A percentile compares a stretch with the other conserved stretches of the same genome.
These are phyloP conservation scores for Royoungia palumana DNA, from an alignment of 768 basidiomycete genomes.

Conservation along the genomic window DNA sequence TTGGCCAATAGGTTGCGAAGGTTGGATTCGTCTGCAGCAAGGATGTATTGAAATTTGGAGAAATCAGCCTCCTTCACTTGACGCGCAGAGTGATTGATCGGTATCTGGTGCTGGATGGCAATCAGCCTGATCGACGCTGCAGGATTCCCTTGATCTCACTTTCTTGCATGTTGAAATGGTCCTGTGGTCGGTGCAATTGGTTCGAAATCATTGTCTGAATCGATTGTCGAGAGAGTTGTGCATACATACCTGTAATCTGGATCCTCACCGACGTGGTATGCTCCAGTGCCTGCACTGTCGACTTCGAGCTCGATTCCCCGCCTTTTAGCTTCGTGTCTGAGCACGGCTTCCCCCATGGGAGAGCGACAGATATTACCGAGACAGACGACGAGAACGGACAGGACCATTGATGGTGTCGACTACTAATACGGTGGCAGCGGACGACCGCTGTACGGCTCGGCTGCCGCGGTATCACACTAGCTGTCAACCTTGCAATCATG, in stretches of 20 bases:
- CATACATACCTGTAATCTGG: slow-evolving; percentile 71
- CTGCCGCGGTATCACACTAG: too few relatives aligned
- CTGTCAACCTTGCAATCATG: slow-evolving; percentile 40
- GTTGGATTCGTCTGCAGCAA: slow-evolving; percentile 82
- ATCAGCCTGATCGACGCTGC: slow-evolving; percentile 1
- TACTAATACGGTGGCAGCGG: neutral
- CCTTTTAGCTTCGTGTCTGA: slow-evolving; percentile 62
- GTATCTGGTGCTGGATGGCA: slow-evolving; percentile 58
- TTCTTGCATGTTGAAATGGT: slow-evolving; percentile 69
- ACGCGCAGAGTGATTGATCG: slow-evolving; percentile 68
- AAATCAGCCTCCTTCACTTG: slow-evolving; percentile 68
- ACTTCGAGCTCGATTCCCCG: slow-evolving; percentile 66
- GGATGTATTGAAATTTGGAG: slow-evolving; percentile 72
- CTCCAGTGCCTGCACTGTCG: slow-evolving; percentile 83
- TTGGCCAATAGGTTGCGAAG: slow-evolving; percentile 56
- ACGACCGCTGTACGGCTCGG: too few relatives aligned
- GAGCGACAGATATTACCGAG: slow-evolving; percentile 87
- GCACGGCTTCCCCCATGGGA: slow-evolving; percentile 89
- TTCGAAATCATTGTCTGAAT: neutral
- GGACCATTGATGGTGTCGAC: slow-evolving; percentile 20
- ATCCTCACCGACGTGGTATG: slow-evolving; percentile 78
- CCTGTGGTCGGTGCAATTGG: slow-evolving; percentile 34
- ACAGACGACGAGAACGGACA: slow-evolving; percentile 73
- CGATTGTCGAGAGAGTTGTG: neutral
- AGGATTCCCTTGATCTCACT: slow-evolving; percentile 35